Evolutionary conservation across 2,329 filamentous ascomycete genomes (phyloP), one percentile per base, ranked within the genome.

Genomic region (Mycosphaerelloides madeirae): DNA sequence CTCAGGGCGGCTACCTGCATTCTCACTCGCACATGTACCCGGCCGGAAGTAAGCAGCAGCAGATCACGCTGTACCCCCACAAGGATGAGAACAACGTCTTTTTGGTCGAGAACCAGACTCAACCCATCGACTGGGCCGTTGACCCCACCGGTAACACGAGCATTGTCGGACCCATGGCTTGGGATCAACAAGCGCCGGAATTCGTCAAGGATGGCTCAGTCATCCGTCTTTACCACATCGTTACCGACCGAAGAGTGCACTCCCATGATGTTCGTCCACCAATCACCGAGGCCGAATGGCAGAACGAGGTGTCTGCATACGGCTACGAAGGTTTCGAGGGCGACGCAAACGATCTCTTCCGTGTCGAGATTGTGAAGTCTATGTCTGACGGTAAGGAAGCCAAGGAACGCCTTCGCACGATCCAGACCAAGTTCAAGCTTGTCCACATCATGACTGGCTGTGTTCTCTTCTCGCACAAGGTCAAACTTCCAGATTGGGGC

Each of bases 21-120:
- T 97, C 93, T 6, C 93, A 98, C 67, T 81, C 82, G 59, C 84
- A 96, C 64, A 98, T 98, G 93, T 98, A 97, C 65, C 93, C 93
- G 3, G 87, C 83, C 7, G 93, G 93, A 55, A 96, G 89, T 77
- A 94, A 96, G 75, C 94, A 98, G 71, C 93, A 98, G 68, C 93
- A 98, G 67, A 88, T 98, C 59, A 98, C 93, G 1, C 80, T 98
- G 3, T 98, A 98, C 62, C 93, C 93, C 6, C 93, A 98, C 78
- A 97, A 97, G 77, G 93, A 98, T 61, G 88, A 95, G 65, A 98
- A 98, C 78, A 98, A 98, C 65, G 59, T 95, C 44, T 98, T 87
- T 81, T 70, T 96, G 29, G 65, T 97, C 45, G 93, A 98, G 74
- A 98, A 98, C 67, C 87, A 94, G 71, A 98, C 93, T 7, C 88